Base-by-base conservation (phyloP, 2,329 filamentous ascomycete genomes). In the Cordyceps farinosa region DNA sequence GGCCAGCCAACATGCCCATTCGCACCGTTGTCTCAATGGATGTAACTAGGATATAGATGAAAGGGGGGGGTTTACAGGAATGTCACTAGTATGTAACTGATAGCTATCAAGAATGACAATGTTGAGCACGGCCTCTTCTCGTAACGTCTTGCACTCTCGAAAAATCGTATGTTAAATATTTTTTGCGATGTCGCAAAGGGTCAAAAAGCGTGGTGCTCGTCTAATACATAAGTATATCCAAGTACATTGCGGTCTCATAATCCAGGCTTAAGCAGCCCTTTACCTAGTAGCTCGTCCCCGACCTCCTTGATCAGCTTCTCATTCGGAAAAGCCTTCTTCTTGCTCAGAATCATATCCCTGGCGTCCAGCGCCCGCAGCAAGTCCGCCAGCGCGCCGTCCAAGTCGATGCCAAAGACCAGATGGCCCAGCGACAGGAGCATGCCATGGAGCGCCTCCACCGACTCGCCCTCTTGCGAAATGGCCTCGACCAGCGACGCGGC, bases 401-500 rank as follows among this genome's bases (percentile, higher is more conserved):
- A 70, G 5, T 87, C 84, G 2, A 86, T 84, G 65, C 85, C 86
- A 71, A 93, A 97, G 0, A 89, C 82, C 32, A 97, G 73, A 67
- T 92, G 85, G 0, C 92, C 94, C 22, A 96, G 74, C 2, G 90
- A 89, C 17, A 92, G 80, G 40, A 97, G 70, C 74, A 93, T 86
- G 0, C 91, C 91, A 70, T 90, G 90, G 15, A 93, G 75, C 0
- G 90, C 90, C 69, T 97, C 92, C 11, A 72, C 77, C 0, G 94
- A 87, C 42, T 78, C 75, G 38, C 82, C 78, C 68, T 88, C 86
- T 63, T 84, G 79, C 2, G 75, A 71, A 51, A 88, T 85, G 2
- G 90, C 89, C 75, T 97, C 92, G 1, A 97, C 77, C 8, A 95
- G 77, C 1, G 90, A 90, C 0, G 93, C 93, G 0, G 90, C 86